phyloP scores from a whole-genome alignment of 257 asterid species.

The Solanum ossicruentum region DNA sequence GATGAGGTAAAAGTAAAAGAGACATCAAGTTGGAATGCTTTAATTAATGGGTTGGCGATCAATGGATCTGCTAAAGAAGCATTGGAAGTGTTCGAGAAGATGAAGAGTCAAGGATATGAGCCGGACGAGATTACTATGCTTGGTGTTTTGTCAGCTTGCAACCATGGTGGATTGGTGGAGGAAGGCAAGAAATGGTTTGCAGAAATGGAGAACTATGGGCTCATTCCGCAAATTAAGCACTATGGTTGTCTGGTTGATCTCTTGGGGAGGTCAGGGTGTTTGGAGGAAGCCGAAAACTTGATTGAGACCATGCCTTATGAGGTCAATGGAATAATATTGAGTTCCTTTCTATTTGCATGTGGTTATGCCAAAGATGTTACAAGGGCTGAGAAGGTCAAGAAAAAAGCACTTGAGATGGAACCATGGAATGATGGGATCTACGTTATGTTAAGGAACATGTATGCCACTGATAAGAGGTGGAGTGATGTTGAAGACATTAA shows the following conservation, averaged over 20 bases:
- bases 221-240: conserved; percentile 58
- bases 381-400: conserved; percentile 65
- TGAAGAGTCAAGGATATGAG: conserved; percentile 37
- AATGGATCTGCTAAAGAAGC: conserved; percentile 76
- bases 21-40: conserved; percentile 76
- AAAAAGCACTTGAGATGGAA: conserved; percentile 54
- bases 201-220: conserved; percentile 40
- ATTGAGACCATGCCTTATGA: conserved; percentile 79
- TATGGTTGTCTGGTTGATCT: conserved; percentile 85
- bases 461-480: conserved; percentile 89
- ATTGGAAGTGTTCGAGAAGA: conserved; percentile 42
- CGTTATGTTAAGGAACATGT: conserved; percentile 72
- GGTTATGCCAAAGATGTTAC: conserved; percentile 62
- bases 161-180: conserved; percentile 84
- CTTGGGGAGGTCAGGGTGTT: conserved; percentile 69
- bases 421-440: conserved; percentile 78
- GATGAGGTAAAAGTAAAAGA: conserved; percentile 27
- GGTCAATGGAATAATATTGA: conserved; percentile 71
- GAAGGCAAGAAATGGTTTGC: conserved; percentile 76
- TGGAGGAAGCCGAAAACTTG: conserved; percentile 78
- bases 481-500: conserved; percentile 61
- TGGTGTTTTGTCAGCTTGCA: conserved; percentile 80
- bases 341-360: conserved; percentile 80
- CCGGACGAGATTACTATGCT: conserved; percentile 76
- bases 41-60: conserved; percentile 82